Conservation (phyloP, 805 yeast genomes). For the Wickerhamiella parazyma region DNA sequence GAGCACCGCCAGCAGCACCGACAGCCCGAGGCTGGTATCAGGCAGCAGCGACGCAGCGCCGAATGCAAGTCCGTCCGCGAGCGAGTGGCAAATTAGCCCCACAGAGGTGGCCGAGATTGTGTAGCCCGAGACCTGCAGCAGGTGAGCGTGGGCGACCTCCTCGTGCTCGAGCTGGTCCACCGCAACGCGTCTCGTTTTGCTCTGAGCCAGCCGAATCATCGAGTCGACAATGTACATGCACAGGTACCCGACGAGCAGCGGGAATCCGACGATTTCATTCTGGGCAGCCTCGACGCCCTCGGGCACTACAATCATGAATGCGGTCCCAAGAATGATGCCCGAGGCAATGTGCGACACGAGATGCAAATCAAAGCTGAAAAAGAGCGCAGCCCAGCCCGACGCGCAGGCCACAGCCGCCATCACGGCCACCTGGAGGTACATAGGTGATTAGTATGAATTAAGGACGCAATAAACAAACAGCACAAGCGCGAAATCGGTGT, state of each 20-base stretch:
- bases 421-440: constrained; percentile 14
- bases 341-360: constrained; percentile 38
- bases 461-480: constrained; percentile 17
- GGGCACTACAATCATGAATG: constrained; percentile 46
- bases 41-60: constrained; percentile 42
- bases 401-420: constrained; percentile 18
- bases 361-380: constrained; percentile 8
- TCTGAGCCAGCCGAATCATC: constrained; percentile 17
- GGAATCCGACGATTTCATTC: constrained; percentile 31
- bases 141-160: background rate
- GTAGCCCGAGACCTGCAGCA: background rate
- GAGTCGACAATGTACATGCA: constrained; percentile 41
- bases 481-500: constrained; percentile 20
- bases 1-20: constrained; percentile 48
- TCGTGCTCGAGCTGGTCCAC: constrained; percentile 4
- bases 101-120: constrained; percentile 30
- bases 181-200: background rate
- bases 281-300: constrained; percentile 41
- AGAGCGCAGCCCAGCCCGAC: constrained; percentile 20
- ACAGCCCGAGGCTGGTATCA: constrained; percentile 27
- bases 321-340: constrained; percentile 49
- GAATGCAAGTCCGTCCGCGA: constrained; percentile 61
- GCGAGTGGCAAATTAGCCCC: constrained; percentile 52
- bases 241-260: constrained; percentile 41
- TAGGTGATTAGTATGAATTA: constrained; percentile 11